These are phyloP conservation scores for Galerina sulciceps DNA, from an alignment of 768 basidiomycete species.

Conservation along the genomic window DNA sequence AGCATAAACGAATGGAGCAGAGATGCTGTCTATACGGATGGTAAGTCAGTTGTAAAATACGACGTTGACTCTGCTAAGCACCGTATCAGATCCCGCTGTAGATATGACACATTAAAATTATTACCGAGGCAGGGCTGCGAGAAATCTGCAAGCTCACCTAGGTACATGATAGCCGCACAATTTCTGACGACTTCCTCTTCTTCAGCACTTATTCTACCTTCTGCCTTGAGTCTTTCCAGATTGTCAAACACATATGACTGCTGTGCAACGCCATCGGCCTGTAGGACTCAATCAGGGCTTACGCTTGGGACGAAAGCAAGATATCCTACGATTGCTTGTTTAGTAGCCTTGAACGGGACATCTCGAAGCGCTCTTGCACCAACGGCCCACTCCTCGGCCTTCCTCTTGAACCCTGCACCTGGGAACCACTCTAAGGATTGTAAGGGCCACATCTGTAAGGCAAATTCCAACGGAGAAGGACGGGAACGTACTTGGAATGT, in stretches of 20 bases:
- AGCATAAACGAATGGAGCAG: constrained; percentile 34
- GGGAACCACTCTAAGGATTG: constrained; percentile 38
- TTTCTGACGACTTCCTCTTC: constrained; percentile 41
- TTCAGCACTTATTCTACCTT: constrained; percentile 16
- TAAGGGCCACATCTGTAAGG: background rate
- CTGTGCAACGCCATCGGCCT: constrained; percentile 27
- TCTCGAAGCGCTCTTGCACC: constrained; percentile 24
- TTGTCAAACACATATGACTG: constrained; percentile 30
- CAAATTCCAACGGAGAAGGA: background rate
- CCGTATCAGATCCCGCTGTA: constrained; percentile 24
- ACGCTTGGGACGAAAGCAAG: background rate
- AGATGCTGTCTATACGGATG: constrained; percentile 24
- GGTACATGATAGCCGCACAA: constrained; percentile 44
- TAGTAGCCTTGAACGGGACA: constrained; percentile 31
- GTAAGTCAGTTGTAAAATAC: background rate
- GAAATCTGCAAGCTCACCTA: constrained; percentile 30
- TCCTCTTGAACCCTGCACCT: constrained; percentile 36
- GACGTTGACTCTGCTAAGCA: background rate
- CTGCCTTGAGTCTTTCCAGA: constrained; percentile 23
- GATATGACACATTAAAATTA: background rate
- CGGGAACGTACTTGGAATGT: constrained; percentile 27
- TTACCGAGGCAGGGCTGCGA: background rate
- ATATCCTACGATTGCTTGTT: constrained; percentile 26
- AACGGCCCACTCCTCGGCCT: constrained; percentile 29
- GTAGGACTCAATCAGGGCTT: background rate